Conservation (phyloP, 2,329 filamentous ascomycete species). For the Blastomyces parvus region DNA sequence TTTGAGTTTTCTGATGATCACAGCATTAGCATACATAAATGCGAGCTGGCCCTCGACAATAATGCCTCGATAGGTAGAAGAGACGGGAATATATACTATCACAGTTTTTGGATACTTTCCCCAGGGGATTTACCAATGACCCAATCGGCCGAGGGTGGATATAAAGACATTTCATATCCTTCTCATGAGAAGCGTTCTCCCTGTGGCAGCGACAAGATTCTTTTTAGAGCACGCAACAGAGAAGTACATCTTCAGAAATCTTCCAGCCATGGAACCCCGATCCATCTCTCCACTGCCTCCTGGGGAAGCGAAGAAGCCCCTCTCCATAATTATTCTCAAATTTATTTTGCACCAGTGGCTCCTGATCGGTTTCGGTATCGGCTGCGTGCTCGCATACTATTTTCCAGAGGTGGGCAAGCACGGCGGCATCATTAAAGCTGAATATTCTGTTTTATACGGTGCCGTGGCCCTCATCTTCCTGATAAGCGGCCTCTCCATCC, state of each 20-base stretch:
- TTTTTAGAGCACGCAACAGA: neutral
- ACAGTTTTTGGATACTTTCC: neutral
- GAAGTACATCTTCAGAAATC: neutral
- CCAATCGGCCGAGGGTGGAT: neutral
- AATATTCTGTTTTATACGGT: conserved; percentile 52
- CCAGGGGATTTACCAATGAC: neutral
- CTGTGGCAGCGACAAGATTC: neutral
- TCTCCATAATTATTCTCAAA: neutral
- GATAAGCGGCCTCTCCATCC: conserved; percentile 59
- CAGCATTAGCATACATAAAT: neutral
- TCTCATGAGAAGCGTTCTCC: no score
- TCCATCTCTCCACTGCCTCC: neutral
- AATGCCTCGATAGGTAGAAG: neutral
- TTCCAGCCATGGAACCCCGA: neutral
- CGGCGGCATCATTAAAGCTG: conserved; percentile 32
- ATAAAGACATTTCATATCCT: neutral
- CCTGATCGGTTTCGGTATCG: conserved; percentile 50
- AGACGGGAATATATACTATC: neutral
- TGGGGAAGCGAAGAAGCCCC: neutral
- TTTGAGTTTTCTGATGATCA: neutral
- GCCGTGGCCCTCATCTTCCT: conserved; percentile 61
- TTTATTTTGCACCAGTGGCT: conserved; percentile 51
- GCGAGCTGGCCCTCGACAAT: neutral
- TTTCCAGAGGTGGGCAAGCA: conserved; percentile 44
- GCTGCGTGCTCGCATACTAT: conserved; percentile 46